phyloP scores from a whole-genome alignment of 2,329 filamentous ascomycete genomes.

The Furcasterigmium furcatum region DNA sequence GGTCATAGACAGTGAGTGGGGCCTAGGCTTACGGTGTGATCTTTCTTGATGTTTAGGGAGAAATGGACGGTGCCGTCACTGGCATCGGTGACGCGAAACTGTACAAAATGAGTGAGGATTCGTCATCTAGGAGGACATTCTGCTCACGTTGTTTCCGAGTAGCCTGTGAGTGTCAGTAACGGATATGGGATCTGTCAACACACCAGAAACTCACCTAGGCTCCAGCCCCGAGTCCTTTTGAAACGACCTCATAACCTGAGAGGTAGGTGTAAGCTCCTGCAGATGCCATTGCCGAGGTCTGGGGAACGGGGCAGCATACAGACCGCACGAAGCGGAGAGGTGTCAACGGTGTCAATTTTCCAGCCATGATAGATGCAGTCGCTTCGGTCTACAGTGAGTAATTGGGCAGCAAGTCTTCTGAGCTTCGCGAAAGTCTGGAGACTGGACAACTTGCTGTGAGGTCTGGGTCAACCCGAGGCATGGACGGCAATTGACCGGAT shows the following conservation, averaged over 20 bases:
- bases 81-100: constrained; percentile 68
- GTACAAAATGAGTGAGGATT: constrained; percentile 1
- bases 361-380: constrained; percentile 11
- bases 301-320: constrained; percentile 36
- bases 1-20: not conserved
- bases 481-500: not conserved
- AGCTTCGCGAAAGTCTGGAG: too few species aligned
- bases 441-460: too few species aligned
- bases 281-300: not conserved
- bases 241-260: constrained; percentile 89
- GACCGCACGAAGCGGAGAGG: constrained; percentile 42
- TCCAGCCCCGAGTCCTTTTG: constrained; percentile 83
- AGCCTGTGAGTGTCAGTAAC: constrained; percentile 22
- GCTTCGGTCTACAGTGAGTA: too few species aligned
- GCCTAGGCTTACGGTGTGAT: constrained; percentile 64
- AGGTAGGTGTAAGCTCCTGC: constrained; percentile 4
- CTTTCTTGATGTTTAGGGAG: constrained; percentile 69
- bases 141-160: constrained; percentile 35
- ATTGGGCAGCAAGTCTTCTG: too few species aligned
- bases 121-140: not conserved
- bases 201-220: constrained; percentile 62
- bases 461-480: too few species aligned
- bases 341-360: constrained; percentile 13
- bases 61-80: constrained; percentile 68
- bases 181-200: not conserved